Conservation (phyloP, 306 rosid genomes). For the Fagus sylvatica region DNA sequence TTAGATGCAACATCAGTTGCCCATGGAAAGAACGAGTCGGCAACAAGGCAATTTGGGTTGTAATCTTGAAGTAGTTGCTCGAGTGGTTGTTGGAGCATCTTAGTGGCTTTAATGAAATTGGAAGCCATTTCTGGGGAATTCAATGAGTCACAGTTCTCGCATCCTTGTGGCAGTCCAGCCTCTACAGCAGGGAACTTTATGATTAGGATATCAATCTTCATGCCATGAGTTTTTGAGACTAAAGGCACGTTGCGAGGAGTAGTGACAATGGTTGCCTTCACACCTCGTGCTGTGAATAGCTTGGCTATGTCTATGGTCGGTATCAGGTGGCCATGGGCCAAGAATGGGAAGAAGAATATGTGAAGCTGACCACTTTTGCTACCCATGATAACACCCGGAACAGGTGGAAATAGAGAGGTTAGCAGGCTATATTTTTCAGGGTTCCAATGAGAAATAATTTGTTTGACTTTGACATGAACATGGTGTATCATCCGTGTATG, state of each 20-base stretch:
- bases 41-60: conserved; percentile 34
- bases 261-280: conserved; percentile 24
- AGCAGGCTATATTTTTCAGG: no score
- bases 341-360: conserved; percentile 13
- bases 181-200: conserved; percentile 33
- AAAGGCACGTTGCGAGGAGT: conserved; percentile 26
- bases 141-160: conserved; percentile 22
- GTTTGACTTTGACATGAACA: no score
- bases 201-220: background rate
- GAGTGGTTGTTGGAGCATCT: conserved; percentile 1
- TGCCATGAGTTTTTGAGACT: conserved; percentile 15
- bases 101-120: conserved; percentile 8
- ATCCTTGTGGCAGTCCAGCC: conserved; percentile 31
- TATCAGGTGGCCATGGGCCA: conserved; percentile 27
- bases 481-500: no score
- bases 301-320: background rate
- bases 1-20: conserved; percentile 27
- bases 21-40: conserved; percentile 36
- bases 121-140: background rate
- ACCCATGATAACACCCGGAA: no score
- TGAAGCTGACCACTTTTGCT: no score
- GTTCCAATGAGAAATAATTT: no score
- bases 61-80: conserved; percentile 17
- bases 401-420: no score
- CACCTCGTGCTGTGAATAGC: conserved; percentile 28